Base-by-base conservation (phyloP, 2,329 filamentous ascomycete species). In the Hymenoscyphus salicellus region DNA sequence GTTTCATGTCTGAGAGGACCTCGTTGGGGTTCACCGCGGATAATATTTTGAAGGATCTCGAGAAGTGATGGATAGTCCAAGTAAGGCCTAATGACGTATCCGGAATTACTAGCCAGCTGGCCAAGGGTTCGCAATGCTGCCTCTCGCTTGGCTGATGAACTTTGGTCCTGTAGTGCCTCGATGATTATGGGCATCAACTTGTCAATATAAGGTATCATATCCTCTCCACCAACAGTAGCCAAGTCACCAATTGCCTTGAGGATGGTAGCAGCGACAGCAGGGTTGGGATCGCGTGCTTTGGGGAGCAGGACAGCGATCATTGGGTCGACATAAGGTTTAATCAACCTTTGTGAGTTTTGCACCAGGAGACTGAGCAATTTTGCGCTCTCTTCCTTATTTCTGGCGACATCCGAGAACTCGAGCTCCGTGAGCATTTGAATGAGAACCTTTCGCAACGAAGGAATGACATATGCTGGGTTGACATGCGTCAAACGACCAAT, bases 381-480 rank as follows among this genome's bases (percentile, higher is more conserved):
- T 10, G 95, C 93, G 72, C 93, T 97, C 77, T 99, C 95, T 78
- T 98, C 94, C 77, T 98, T 98, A 78, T 94, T 96, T 57, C 92
- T 87, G 7, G 94, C 86, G 60, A 94, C 95, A 75, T 96, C 96
- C 6, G 95, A 96, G 73, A 97, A 98, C 72, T 97, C 93, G 26
- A 99, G 89, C 73, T 97, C 94, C 0, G 95, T 99, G 66, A 99
- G 84, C 77, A 99, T 89, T 77, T 99, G 96, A 65, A 99, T 93
- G 30, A 99, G 86, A 5, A 96, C 90, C 78, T 99, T 99, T 68
- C 95, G 90, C 46, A 99, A 79, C 0, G 95, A 96, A 1, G 96
- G 95, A 73, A 99, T 96, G 70, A 99, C 93, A 77, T 99, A 99
- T 64, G 96, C 96, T 0, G 95, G 96, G 70, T 99, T 99, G 69